Evolutionary conservation across 441 rosid genomes (phyloP), one percentile per base, ranked within the genome.

Genomic region (Pelargonium citronellum): DNA sequence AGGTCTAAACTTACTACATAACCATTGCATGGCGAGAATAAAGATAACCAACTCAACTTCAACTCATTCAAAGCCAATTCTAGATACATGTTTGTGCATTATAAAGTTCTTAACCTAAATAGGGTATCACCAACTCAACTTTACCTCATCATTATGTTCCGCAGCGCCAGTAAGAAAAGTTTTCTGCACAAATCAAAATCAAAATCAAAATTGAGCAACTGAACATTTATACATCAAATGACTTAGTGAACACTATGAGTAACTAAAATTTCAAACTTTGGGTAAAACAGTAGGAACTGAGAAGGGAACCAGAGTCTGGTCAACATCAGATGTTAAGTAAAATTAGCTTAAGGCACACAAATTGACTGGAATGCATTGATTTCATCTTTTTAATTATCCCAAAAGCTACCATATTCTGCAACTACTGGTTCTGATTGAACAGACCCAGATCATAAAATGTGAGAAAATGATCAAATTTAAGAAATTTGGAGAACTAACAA

Each of bases 91-190:
- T 34, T 34, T 34, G 6, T 34, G 39, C 39, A 1, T 34, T 5
- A 34, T 34, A 34, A 34, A 34, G 39, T 5, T 34, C 39, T 34
- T 34, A 34, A 34, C 39, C 39, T 3, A 34, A 34, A 34, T 7
- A 34, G 39, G 39, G 39, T 34, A 34, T 34, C 4, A 34, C 39
- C 39, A 34, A 34, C 39, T 65, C 9, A 73, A 65, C 34, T 49
- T 78, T 80, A 91, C 97, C 86, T 84, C 89, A 61, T 84, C 83
- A 43, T 75, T 70, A 65, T 63, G 75, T 78, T 82, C 81, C n/a
- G 44, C 81, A 16, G 64, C 70, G 20, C 76, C 77, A 1, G 72
- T 67, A 30, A 69, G 30, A 77, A 73, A 71, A 34, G 61, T 39
- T 66, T 73, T 71, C 97, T 91, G 83, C 80, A 67, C 30, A 68